Evolutionary conservation across 2,329 filamentous ascomycete genomes (phyloP).

Genomic region (Fusarium oligoseptatum): DNA sequence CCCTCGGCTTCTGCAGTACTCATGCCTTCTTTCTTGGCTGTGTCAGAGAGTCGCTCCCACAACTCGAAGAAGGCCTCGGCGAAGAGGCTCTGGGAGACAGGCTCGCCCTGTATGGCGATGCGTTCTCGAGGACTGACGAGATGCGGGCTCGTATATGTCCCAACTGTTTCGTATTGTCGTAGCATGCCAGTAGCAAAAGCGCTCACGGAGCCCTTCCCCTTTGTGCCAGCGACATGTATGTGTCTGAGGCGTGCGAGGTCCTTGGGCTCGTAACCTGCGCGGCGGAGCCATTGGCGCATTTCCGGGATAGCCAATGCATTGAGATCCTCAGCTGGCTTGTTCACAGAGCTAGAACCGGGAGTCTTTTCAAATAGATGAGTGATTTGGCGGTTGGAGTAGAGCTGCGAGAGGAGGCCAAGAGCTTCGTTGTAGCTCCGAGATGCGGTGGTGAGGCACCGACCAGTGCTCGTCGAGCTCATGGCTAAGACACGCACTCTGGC

Average conservation of each 20-base stretch:
- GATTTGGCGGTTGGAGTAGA: slow-evolving; percentile 84
- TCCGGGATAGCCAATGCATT: slow-evolving; percentile 85
- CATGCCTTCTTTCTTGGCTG: slow-evolving; percentile 52
- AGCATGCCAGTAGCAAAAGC: slow-evolving; percentile 87
- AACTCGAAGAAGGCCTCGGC: slow-evolving; percentile 85
- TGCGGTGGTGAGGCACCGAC: slow-evolving; percentile 30
- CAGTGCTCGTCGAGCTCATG: neutral
- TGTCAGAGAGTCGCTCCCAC: slow-evolving; percentile 73
- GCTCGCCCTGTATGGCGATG: slow-evolving; percentile 82
- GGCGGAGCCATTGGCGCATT: slow-evolving; percentile 81
- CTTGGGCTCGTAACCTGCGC: slow-evolving; percentile 76
- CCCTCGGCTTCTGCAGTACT: slow-evolving; percentile 62
- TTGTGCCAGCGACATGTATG: slow-evolving; percentile 92
- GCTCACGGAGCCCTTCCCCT: slow-evolving; percentile 92
- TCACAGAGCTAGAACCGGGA: slow-evolving; percentile 25
- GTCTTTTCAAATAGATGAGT: slow-evolving; percentile 62
- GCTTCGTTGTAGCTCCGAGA: slow-evolving; percentile 72
- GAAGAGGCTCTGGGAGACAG: slow-evolving; percentile 77
- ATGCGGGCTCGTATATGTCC: slow-evolving; percentile 89
- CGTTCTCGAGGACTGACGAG: slow-evolving; percentile 86
- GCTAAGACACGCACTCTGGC: slow-evolving; percentile 11
- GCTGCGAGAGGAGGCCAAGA: slow-evolving; percentile 78
- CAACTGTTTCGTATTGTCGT: slow-evolving; percentile 65
- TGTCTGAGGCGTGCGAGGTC: slow-evolving; percentile 61
- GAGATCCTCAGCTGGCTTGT: slow-evolving; percentile 62